phyloP scores from a whole-genome alignment of 805 yeast species.

The Lipomyces starkeyi region DNA sequence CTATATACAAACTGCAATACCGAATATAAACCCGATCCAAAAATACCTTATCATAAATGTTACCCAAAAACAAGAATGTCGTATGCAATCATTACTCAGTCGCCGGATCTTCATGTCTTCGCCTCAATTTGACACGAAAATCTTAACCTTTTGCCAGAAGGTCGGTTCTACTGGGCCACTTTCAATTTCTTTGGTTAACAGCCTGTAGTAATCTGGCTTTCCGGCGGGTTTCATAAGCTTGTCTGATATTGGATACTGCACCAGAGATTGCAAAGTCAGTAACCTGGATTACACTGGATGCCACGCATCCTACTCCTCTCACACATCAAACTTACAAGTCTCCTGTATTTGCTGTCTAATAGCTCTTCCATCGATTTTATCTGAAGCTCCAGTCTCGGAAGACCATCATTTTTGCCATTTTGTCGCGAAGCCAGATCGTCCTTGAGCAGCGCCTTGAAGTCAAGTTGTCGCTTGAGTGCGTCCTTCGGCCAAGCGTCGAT shows the following conservation, averaged over 20 bases:
- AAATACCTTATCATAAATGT: neutral
- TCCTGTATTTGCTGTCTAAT: constrained; percentile 15
- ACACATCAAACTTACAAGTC: constrained; percentile 14
- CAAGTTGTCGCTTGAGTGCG: constrained; percentile 20
- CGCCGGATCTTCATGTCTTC: neutral
- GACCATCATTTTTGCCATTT: constrained; percentile 2
- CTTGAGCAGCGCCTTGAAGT: constrained; percentile 17
- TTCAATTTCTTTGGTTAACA: constrained; percentile 25
- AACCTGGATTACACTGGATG: neutral
- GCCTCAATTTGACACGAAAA: constrained; percentile 20
- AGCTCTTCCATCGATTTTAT: constrained; percentile 19
- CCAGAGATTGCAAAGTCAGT: neutral
- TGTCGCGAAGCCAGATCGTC: constrained; percentile 19
- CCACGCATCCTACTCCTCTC: neutral
- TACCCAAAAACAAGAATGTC: neutral
- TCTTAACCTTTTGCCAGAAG: constrained; percentile 22
- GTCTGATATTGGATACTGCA: constrained; percentile 37
- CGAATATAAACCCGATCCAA: neutral
- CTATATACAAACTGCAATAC: neutral
- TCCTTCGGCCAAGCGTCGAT: constrained; percentile 31
- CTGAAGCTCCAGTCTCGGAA: constrained; percentile 20
- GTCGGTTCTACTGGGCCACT: constrained; percentile 30
- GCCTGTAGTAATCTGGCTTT: constrained; percentile 38
- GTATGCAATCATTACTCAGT: neutral
- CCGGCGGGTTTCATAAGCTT: constrained; percentile 37